These are phyloP conservation scores for Trichoderma asperellum DNA, from an alignment of 2,329 filamentous ascomycete species.

Conservation along the genomic window DNA sequence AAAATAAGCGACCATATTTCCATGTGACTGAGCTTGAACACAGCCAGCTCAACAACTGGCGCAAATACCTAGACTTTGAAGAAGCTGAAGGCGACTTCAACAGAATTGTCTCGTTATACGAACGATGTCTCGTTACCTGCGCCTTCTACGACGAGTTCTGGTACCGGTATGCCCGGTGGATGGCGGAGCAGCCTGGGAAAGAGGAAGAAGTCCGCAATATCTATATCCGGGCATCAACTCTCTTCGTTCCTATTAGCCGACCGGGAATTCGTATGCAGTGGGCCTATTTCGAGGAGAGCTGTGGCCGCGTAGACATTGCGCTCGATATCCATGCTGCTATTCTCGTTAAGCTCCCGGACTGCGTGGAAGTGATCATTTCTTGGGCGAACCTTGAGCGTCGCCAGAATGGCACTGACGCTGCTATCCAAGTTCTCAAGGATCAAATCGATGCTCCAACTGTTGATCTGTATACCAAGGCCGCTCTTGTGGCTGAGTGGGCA, in stretches of 20 bases:
- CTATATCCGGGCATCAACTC: conserved; percentile 80
- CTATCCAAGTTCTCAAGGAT: conserved; percentile 79
- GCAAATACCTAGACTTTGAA: conserved; percentile 95
- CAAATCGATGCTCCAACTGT: conserved; percentile 75
- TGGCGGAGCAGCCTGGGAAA: conserved; percentile 77
- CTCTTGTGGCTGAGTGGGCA: conserved; percentile 87
- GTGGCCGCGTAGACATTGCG: conserved; percentile 74
- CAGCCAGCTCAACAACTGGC: conserved; percentile 84
- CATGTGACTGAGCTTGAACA: conserved; percentile 93
- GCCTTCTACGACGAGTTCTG: conserved; percentile 98
- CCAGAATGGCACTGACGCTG: conserved; percentile 80
- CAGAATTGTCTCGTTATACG: conserved; percentile 82
- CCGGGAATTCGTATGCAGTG: conserved; percentile 86
- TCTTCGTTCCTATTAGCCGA: conserved; percentile 85
- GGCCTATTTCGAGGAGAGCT: conserved; percentile 91
- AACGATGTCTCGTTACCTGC: conserved; percentile 89
- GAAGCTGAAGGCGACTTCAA: conserved; percentile 79
- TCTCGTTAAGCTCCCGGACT: conserved; percentile 73
- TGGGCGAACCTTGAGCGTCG: conserved; percentile 86
- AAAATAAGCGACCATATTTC: conserved; percentile 95
- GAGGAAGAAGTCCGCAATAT: conserved; percentile 91
- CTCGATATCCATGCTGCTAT: conserved; percentile 84
- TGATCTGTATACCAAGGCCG: conserved; percentile 80
- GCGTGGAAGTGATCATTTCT: conserved; percentile 85
- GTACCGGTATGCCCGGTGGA: conserved; percentile 96